phyloP scores from a whole-genome alignment of 1,139 yeast genomes.

The Candida glucosophila region DNA sequence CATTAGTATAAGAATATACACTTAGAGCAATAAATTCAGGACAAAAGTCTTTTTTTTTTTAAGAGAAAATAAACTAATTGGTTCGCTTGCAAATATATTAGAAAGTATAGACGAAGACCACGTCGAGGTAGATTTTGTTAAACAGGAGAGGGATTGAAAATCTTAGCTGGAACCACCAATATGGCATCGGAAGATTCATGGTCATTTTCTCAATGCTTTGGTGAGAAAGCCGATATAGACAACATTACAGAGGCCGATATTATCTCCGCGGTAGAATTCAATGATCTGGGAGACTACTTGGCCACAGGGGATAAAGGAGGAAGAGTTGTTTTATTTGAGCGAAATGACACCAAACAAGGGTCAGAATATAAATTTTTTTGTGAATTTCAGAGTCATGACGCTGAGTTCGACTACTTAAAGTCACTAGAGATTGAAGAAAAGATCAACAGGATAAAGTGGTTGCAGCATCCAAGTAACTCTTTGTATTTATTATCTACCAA shows the following conservation, averaged over 20 bases:
- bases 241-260: constrained; percentile 96
- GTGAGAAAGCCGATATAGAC: constrained; percentile 96
- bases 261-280: constrained; percentile 94
- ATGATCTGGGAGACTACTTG: constrained; percentile 85
- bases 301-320: constrained; percentile 99
- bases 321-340: constrained; percentile 88
- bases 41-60: no score
- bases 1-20: no score
- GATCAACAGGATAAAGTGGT: constrained; percentile 96
- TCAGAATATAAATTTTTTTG: constrained; percentile 95
- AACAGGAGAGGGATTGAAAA: no score
- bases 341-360: constrained; percentile 58
- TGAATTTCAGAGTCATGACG: constrained; percentile 97
- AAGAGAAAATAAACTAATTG: no score
- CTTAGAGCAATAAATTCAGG: no score
- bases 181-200: constrained; percentile 30
- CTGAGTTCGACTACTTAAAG: constrained; percentile 94
- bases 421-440: constrained; percentile 96
- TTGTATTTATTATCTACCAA: constrained; percentile 86
- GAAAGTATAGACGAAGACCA: no score
- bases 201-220: constrained; percentile 90
- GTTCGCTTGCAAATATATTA: no score
- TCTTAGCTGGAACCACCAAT: no score
- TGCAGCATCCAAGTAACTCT: constrained; percentile 78
- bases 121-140: no score